Conservation (phyloP, 1,284 basidiomycete genomes). For the Schizopora paradoxa region DNA sequence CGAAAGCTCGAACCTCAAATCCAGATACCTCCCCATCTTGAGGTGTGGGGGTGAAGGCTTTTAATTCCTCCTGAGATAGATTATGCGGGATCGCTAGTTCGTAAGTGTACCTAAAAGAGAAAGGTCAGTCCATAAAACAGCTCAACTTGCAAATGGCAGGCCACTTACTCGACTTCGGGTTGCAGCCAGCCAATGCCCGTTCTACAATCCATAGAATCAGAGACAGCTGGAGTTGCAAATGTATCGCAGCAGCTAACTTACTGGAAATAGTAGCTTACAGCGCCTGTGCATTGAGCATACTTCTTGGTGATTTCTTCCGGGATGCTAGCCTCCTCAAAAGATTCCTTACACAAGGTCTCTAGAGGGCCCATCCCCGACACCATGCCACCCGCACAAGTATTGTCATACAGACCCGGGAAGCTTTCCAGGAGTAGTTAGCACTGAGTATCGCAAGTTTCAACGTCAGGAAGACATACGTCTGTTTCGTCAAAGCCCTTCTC, state of each 20-base stretch:
- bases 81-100: slow-evolving; percentile 62
- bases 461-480: slow-evolving; percentile 53
- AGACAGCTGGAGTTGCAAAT: slow-evolving; percentile 9
- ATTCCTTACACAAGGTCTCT: slow-evolving; percentile 86
- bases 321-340: slow-evolving; percentile 87
- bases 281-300: slow-evolving; percentile 54
- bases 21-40: slow-evolving; percentile 91
- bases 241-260: slow-evolving; percentile 26
- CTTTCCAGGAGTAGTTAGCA: slow-evolving; percentile 33
- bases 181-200: slow-evolving; percentile 74
- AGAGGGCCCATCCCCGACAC: slow-evolving; percentile 69
- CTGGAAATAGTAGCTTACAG: slow-evolving; percentile 67
- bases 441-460: slow-evolving; percentile 6
- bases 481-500: slow-evolving; percentile 78
- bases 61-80: slow-evolving; percentile 34
- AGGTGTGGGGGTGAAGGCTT: slow-evolving; percentile 61
- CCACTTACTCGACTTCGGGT: slow-evolving; percentile 74
- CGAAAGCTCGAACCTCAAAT: slow-evolving; percentile 58
- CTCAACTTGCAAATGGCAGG: slow-evolving; percentile 5
- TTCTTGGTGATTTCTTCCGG: slow-evolving; percentile 53
- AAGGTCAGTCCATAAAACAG: not conserved
- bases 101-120: slow-evolving; percentile 62
- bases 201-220: slow-evolving; percentile 33
- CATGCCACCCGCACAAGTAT: slow-evolving; percentile 76
- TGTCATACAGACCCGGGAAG: slow-evolving; percentile 75